Evolutionary conservation across 441 rosid genomes (phyloP), one percentile per base, ranked within the genome.

Genomic region (Syzygium malaccense): DNA sequence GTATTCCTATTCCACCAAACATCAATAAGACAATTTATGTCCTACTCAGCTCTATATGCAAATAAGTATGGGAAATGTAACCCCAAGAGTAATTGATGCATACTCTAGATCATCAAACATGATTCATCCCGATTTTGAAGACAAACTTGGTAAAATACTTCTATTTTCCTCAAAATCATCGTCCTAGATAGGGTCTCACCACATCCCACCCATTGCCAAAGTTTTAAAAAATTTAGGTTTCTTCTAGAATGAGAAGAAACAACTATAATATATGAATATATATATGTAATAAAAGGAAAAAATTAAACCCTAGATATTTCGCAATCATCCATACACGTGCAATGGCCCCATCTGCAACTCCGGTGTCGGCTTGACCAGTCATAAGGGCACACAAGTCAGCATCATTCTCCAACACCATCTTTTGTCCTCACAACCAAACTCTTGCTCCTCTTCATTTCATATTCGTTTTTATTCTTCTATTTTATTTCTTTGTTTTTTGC

Each of bases 331-430:
- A 88, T 90, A 88, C 93, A 93, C 94, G 93, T 92, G 96, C 85
- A 89, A 90, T 88, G 95, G 96, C 90, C 94, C 96, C 96, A 93
- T 87, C 37, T 87, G 92, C 89, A 92, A 91, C 85, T 41, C 89
- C 37, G 87, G 85, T 93, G 95, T 95, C 95, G 93, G 93, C 92
- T 93, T 93, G 95, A 93, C 94, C 87, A 89, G 95, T 93, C 94
- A 85, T 86, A 87, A 4, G 71, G 83, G 53, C 51, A 86, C 88
- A 89, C 80, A 87, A 54, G 86, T 66, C 86, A 48, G 80, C 92
- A 90, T 89, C 91, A 89, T 87, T 85, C 90, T 90, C 90, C 91
- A 90, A 87, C 91, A 88, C 57, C 87, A 54, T 83, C 48, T 60
- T 60, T 60, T 48, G 49, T 51, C 56, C 45, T 75, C 62, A 71